Evolutionary conservation across 257 asterid species (phyloP), one percentile per base, ranked within the genome.

Genomic region (Solanum appendiculatum): DNA sequence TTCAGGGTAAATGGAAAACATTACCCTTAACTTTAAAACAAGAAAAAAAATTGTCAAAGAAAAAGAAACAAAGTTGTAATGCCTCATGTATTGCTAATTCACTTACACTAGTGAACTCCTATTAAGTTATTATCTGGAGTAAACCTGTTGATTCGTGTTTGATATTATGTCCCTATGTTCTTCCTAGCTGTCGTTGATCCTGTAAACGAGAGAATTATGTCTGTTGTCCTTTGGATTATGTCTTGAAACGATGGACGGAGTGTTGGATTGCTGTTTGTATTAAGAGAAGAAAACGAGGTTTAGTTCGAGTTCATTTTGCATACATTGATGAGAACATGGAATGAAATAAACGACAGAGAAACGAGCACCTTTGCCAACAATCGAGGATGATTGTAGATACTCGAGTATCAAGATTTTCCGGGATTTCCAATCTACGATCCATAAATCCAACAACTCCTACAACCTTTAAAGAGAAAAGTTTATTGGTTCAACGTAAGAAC

Each of bases 371-470:
- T 87, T 86, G 89, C 98, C 98, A 95, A 82, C 98, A 94, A 83
- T 95, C 95, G 0, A 83, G 77, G 82, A 95, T 95, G 89, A 95
- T 90, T 85, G 95, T 84, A 82, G 95, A 89, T 11, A 95, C 86
- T 83, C 84, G 90, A 36, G 98, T 95, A 91, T 95, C 98, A 34
- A 92, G 83, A 86, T 84, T 87, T 72, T 87, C 88, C 0, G 96
- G 98, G 80, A 95, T 63, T 66, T 95, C 98, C 73, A 94, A 83
- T 85, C 96, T 91, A 25, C 92, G 89, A 73, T 95, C 94, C 95
- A 91, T 92, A 90, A 95, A 95, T 44, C 98, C 98, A 1, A 94
- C 98, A 4, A 91, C 93, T 81, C 93, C 98, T 4, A 94, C 94
- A 75, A 95, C 98, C 98, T 95, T 89, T 29, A 44, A 54, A 37